Evolutionary conservation across 768 basidiomycete species (phyloP).

Genomic region (Saitozyma sp.): DNA sequence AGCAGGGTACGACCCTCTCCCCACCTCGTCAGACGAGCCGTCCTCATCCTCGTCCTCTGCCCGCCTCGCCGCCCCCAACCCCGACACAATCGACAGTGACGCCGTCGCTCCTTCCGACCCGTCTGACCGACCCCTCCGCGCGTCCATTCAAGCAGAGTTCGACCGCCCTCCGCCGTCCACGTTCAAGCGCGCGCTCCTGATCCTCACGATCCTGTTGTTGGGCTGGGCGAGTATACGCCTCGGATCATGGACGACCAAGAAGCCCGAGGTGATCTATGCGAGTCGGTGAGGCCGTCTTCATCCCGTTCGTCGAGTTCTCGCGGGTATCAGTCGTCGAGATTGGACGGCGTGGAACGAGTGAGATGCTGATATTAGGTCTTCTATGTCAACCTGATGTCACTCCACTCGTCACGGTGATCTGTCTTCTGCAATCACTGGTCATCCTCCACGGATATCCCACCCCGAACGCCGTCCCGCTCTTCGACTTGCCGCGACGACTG

Average conservation of each 20-base stretch:
- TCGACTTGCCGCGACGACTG: too few relatives aligned
- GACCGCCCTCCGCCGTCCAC: conserved; percentile 55
- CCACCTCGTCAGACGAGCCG: not conserved
- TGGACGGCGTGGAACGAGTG: not conserved
- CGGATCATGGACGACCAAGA: conserved; percentile 31
- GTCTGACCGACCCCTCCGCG: conserved; percentile 34
- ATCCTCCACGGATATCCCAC: too few relatives aligned
- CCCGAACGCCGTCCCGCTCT: too few relatives aligned
- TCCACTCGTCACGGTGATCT: too few relatives aligned
- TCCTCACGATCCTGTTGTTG: conserved; percentile 55
- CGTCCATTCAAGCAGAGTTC: conserved; percentile 53
- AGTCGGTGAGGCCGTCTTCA: conserved; percentile 58
- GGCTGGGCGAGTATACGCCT: conserved; percentile 58
- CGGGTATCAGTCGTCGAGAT: not conserved
- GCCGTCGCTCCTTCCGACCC: not conserved
- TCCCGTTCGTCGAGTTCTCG: too few relatives aligned
- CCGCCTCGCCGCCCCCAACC: not conserved
- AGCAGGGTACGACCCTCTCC: too few relatives aligned
- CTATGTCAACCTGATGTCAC: too few relatives aligned
- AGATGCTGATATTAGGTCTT: too few relatives aligned
- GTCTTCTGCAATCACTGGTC: too few relatives aligned
- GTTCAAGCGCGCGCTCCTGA: conserved; percentile 58
- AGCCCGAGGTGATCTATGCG: conserved; percentile 63
- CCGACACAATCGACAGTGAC: not conserved
- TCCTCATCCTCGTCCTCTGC: not conserved